Conservation (phyloP, 345 rosid genomes). For the Adansonia digitata region DNA sequence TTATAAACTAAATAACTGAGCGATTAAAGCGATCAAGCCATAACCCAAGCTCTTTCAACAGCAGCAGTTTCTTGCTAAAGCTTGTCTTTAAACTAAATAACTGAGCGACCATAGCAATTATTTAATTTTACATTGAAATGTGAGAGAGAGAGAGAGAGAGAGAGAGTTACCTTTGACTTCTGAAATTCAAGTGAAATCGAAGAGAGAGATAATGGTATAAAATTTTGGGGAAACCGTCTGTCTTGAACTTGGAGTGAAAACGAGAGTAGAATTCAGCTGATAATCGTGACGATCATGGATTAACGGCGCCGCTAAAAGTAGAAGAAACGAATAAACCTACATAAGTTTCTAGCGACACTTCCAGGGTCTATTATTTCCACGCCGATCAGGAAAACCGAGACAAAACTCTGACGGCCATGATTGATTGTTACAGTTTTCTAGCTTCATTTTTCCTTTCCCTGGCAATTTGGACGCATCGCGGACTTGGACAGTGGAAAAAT, state of each 20-base stretch:
- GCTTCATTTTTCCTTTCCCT: background rate
- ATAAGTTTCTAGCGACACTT: slow-evolving; percentile 1
- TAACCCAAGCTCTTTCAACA: background rate
- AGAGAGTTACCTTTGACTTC: background rate
- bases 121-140: background rate
- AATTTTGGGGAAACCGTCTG: background rate
- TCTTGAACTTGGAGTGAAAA: background rate
- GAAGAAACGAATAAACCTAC: background rate
- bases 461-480: background rate
- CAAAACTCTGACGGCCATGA: background rate
- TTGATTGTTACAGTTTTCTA: background rate
- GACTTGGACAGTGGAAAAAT: too few relatives aligned
- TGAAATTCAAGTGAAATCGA: background rate
- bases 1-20: background rate
- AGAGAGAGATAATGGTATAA: background rate
- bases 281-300: background rate
- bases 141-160: background rate
- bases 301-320: slow-evolving; percentile 2
- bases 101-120: background rate
- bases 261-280: background rate
- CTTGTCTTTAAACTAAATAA: background rate
- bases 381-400: background rate
- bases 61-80: background rate
- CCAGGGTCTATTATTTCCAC: background rate
- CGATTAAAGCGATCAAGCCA: background rate